Percentiles rank a stretch among this genome's conserved stretches.
These are phyloP conservation scores for Begonia fuchsioides DNA, from an alignment of 306 rosid species.

Conservation along the genomic window DNA sequence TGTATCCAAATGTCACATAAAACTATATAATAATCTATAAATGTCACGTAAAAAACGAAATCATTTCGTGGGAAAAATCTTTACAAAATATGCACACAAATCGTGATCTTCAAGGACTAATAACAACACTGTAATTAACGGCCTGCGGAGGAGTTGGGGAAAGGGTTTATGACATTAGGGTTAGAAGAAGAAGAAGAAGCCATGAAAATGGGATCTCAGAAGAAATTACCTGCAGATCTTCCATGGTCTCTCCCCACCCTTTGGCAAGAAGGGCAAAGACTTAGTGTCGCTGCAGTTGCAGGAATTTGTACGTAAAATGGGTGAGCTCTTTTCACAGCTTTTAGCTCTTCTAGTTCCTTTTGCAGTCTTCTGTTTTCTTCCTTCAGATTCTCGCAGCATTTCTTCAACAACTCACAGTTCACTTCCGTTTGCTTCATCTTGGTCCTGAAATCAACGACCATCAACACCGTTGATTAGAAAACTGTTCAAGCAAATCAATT, in stretches of 20 bases:
- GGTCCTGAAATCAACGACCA: slow-evolving; percentile 24
- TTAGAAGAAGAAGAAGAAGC: slow-evolving; percentile 14
- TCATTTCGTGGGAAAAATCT: no score
- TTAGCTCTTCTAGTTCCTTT: slow-evolving; percentile 49
- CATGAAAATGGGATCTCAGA: slow-evolving; percentile 29
- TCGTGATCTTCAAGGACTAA: no score
- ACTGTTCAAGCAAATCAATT: no score
- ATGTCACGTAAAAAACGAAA: no score
- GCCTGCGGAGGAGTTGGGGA: slow-evolving; percentile 52
- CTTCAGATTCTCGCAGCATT: slow-evolving; percentile 47
- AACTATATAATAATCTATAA: no score
- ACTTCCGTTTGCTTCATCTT: slow-evolving; percentile 69
- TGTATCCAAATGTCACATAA: no score
- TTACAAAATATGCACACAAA: no score
- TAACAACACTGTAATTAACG: slow-evolving; percentile 16
- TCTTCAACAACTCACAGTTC: slow-evolving; percentile 53
- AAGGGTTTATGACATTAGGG: slow-evolving; percentile 31
- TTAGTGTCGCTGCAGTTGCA: slow-evolving; percentile 63
- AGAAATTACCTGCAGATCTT: neutral
- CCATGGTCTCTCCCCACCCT: slow-evolving; percentile 21
- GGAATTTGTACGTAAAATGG: slow-evolving; percentile 55
- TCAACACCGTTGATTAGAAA: no score
- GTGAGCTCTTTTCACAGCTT: slow-evolving; percentile 36
- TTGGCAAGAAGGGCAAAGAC: slow-evolving; percentile 56
- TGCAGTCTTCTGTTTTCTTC: slow-evolving; percentile 47